phyloP scores from a whole-genome alignment of 2,329 filamentous ascomycete species.

The Xylaria sp. region DNA sequence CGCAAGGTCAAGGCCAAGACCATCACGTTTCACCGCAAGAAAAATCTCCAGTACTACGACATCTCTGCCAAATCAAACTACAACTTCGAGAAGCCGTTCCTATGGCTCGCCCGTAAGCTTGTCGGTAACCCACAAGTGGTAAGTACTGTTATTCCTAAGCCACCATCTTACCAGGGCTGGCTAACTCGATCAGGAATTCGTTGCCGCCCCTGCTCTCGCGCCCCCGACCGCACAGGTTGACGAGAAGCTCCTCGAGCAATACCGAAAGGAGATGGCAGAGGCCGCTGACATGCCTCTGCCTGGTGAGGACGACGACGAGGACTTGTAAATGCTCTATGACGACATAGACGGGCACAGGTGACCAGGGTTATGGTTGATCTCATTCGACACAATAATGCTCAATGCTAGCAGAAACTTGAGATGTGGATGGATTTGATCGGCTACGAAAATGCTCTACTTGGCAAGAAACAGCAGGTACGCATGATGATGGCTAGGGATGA shows the following conservation, averaged over 20 bases:
- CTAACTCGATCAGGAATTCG: constrained; percentile 77
- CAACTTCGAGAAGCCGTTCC: constrained; percentile 99
- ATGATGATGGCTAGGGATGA: constrained; percentile 38
- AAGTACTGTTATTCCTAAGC: constrained; percentile 49
- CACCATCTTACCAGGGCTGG: constrained; percentile 42
- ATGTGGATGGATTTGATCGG: constrained; percentile 41
- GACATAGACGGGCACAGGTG: constrained; percentile 32
- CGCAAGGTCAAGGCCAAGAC: constrained; percentile 99
- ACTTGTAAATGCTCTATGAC: constrained; percentile 59
- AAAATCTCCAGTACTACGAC: constrained; percentile 99
- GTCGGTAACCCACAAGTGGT: constrained; percentile 91
- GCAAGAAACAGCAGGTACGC: constrained; percentile 42
- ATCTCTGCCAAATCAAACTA: constrained; percentile 99
- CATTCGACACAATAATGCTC: constrained; percentile 25
- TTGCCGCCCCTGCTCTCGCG: constrained; percentile 92
- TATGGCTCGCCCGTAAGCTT: constrained; percentile 98
- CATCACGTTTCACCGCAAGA: constrained; percentile 99
- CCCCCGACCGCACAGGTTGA: constrained; percentile 93
- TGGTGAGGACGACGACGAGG: constrained; percentile 87
- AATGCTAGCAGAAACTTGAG: constrained; percentile 29
- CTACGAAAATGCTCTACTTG: constrained; percentile 44
- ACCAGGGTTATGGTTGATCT: constrained; percentile 29
- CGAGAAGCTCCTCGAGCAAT: constrained; percentile 80
- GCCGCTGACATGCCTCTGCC: constrained; percentile 88
- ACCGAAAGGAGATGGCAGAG: constrained; percentile 87